phyloP scores from a whole-genome alignment of 1,139 yeast genomes.

The Yamadazyma friedrichii region DNA sequence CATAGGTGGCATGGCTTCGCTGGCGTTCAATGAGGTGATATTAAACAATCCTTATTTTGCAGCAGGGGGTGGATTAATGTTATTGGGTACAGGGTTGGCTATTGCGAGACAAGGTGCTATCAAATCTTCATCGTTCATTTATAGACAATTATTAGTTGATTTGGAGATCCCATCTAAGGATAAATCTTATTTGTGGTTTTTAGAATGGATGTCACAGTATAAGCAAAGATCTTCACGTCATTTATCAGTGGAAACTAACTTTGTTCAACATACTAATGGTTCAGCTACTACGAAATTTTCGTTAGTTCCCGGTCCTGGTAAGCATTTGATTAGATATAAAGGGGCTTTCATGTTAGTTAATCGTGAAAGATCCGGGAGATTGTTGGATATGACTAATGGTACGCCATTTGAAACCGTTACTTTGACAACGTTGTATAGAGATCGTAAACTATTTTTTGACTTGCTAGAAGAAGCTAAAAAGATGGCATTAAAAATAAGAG shows the following conservation, averaged over 20 bases:
- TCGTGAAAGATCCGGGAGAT: slow-evolving; percentile 85
- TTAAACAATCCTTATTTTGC: slow-evolving; percentile 88
- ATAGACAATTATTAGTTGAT: slow-evolving; percentile 85
- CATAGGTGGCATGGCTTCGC: slow-evolving; percentile 29
- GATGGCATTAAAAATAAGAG: slow-evolving; percentile 77
- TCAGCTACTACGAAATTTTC: slow-evolving; percentile 84
- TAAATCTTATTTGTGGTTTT: slow-evolving; percentile 90
- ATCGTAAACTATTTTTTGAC: slow-evolving; percentile 67
- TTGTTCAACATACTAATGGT: slow-evolving; percentile 89
- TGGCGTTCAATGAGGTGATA: slow-evolving; percentile 53
- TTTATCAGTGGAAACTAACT: slow-evolving; percentile 84
- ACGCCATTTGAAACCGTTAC: slow-evolving; percentile 96
- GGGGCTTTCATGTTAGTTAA: slow-evolving; percentile 88
- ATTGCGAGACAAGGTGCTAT: slow-evolving; percentile 69
- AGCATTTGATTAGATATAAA: slow-evolving; percentile 78
- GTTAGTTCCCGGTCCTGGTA: slow-evolving; percentile 98
- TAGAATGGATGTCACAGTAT: slow-evolving; percentile 93
- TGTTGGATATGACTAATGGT: slow-evolving; percentile 87
- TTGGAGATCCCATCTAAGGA: slow-evolving; percentile 92
- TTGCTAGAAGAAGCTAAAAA: slow-evolving; percentile 80
- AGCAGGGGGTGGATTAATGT: slow-evolving; percentile 96
- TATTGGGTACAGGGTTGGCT: slow-evolving; percentile 85
- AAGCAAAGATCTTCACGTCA: slow-evolving; percentile 76
- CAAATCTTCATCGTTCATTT: slow-evolving; percentile 63
- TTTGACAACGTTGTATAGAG: slow-evolving; percentile 83